These are phyloP conservation scores for Phytophthora melonis DNA, from an alignment of 352 stramenopile species.

Conservation along the genomic window DNA sequence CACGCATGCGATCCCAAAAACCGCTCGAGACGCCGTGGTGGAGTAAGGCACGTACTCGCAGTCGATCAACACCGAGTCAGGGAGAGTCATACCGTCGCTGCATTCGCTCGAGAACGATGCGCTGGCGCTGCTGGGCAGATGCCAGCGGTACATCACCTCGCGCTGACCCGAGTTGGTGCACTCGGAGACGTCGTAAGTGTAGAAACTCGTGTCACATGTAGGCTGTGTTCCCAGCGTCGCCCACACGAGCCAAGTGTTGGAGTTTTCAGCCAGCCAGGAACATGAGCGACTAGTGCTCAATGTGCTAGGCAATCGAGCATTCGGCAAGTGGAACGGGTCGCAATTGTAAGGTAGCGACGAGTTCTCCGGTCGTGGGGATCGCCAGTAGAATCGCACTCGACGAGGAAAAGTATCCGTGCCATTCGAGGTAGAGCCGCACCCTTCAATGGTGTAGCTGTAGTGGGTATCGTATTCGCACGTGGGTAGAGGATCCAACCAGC, in stretches of 20 bases:
- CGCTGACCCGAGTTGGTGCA: constrained; percentile 36
- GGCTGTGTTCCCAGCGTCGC: constrained; percentile 23
- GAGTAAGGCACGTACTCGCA: constrained; percentile 55
- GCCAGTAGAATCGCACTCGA: constrained; percentile 46
- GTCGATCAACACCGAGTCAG: constrained; percentile 38
- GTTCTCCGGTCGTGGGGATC: constrained; percentile 43
- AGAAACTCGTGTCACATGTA: constrained; percentile 46
- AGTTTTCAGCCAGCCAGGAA: constrained; percentile 45
- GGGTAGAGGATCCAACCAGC: constrained; percentile 49
- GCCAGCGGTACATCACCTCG: constrained; percentile 45
- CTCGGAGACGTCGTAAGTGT: constrained; percentile 51
- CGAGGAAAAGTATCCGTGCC: constrained; percentile 37
- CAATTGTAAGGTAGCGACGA: constrained; percentile 52
- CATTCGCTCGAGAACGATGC: constrained; percentile 49
- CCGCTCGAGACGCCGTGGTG: constrained; percentile 25
- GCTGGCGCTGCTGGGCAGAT: constrained; percentile 35
- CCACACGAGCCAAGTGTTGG: constrained; percentile 49
- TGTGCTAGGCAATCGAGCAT: constrained; percentile 26
- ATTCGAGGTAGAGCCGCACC: constrained; percentile 27
- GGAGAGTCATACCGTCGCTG: constrained; percentile 31
- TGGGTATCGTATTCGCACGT: constrained; percentile 45
- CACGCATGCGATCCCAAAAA: constrained; percentile 32
- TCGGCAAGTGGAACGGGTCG: constrained; percentile 33
- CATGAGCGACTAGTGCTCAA: constrained; percentile 52
- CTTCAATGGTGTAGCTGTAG: constrained; percentile 41